Base-by-base conservation (phyloP, 345 rosid genomes). In the thale cress (Arabidopsis thaliana) region DNA sequence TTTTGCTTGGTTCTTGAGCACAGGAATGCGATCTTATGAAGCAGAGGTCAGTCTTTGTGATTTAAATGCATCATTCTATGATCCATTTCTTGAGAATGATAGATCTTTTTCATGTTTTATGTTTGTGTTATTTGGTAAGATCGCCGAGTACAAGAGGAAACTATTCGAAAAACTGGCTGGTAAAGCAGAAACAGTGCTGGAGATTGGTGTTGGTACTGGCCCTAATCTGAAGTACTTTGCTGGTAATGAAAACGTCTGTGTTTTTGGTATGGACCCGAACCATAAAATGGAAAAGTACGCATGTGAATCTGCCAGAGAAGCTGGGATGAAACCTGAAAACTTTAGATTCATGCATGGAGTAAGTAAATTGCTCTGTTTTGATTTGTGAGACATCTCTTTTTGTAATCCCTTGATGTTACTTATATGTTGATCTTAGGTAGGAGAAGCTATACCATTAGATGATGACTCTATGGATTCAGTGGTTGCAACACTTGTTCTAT, bases 391-490 rank as follows among this genome's bases (percentile, higher is more conserved):
- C 14, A 32, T 56, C 34, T 46, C 38, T 50, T 45, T 46, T 53
- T 45, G 8, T 25, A 42, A 56, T 45, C 57, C 7, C 1, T 5
- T 65, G 46, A 22, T 66, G 13, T 24, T 13, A 65, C 32, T 20
- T 65, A 37, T 44, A 0, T 32, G 12, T 57, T 48, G 6, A 30
- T 59, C 40, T 67, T 83, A 89, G 97, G 89, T 88, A 56, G 88
- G 88, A 34, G 96, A 92, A 84, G 83, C 88, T 42, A 75, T 92
- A 80, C 96, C 96, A 59, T 59, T 90, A 13, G 42, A 64, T 16
- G 92, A 90, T 78, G 83, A 82, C 64, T 90, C 94, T n/a, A 83
- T 87, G 36, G 93, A 92, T 75, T 92, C 92, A 33, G 91, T 86
- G 6, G 74, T 92, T 4, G 89, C 92, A 65, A 92, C 96, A 28